A percentile compares a stretch with the other conserved stretches of the same genome.
These are phyloP conservation scores for Malbranchea cinnamomea DNA, from an alignment of 2,329 filamentous ascomycete genomes.

Conservation along the genomic window DNA sequence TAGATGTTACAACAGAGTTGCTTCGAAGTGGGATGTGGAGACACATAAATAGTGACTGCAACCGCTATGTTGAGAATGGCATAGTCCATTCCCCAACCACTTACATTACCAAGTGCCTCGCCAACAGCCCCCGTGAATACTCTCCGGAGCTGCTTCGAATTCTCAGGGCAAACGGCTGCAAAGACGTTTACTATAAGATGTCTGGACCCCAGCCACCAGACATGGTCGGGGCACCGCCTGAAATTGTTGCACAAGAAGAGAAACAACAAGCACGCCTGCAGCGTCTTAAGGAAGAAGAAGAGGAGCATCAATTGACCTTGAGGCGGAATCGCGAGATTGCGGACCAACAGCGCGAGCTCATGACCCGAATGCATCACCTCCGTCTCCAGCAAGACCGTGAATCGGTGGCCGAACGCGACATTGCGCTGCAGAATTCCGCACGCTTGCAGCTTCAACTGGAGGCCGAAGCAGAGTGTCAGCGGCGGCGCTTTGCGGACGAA, in stretches of 20 bases:
- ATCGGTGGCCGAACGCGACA: conserved; percentile 7
- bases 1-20: conserved; percentile 42
- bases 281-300: conserved; percentile 9
- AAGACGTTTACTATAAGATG: conserved; percentile 10
- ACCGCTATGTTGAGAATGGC: conserved; percentile 37
- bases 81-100: conserved; percentile 50
- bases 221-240: conserved; percentile 10
- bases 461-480: conserved; percentile 7
- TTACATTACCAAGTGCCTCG: conserved; percentile 33
- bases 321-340: conserved; percentile 7
- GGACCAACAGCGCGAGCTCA: conserved; percentile 7
- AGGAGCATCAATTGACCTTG: conserved; percentile 10
- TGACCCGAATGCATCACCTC: conserved; percentile 8
- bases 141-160: conserved; percentile 8
- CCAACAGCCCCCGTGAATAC: conserved; percentile 6
- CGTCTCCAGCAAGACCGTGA: conserved; percentile 9
- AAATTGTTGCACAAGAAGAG: conserved; percentile 9
- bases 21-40: conserved; percentile 52
- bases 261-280: conserved; percentile 6
- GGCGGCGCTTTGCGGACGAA: conserved; percentile 5
- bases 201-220: conserved; percentile 10
- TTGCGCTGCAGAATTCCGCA: conserved; percentile 5
- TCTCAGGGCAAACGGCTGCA: conserved; percentile 9
- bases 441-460: conserved; percentile 8
- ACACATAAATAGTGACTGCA: conserved; percentile 45